A percentile compares a stretch with the other conserved stretches of the same genome.
These are phyloP conservation scores for Marchantia paleacea DNA, from an alignment of 225 moss, liverwort and hornwort genomes.

Conservation along the genomic window DNA sequence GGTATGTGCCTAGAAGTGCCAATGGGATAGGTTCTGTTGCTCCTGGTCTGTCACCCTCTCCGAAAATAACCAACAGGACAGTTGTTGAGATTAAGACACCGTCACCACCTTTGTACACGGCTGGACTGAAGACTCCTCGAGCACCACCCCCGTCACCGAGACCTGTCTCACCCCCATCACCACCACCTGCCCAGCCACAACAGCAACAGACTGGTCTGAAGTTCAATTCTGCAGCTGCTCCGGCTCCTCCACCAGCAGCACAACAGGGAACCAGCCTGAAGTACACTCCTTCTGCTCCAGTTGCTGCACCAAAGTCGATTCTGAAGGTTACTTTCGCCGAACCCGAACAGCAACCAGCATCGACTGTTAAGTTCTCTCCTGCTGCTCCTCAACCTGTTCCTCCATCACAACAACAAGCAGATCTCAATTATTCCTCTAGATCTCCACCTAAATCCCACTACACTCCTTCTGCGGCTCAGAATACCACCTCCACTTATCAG, in stretches of 20 bases:
- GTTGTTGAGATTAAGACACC: not conserved
- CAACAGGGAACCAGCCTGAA: too few relatives aligned
- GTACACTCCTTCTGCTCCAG: not conserved
- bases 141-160: conserved; percentile 1
- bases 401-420: not conserved
- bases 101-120: conserved; percentile 13
- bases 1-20: not conserved
- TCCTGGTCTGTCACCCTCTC: conserved; percentile 5
- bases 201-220: conserved; percentile 1
- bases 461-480: not conserved
- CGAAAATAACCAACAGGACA: not conserved
- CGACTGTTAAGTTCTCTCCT: not conserved
- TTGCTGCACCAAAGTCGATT: not conserved
- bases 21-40: conserved; percentile 2
- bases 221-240: not conserved
- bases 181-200: not conserved
- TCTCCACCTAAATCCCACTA: not conserved
- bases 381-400: conserved; percentile 7
- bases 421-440: not conserved
- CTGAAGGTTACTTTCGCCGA: conserved; percentile 11
- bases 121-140: conserved; percentile 12
- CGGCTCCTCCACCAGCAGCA: not conserved
- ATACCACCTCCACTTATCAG: not conserved
- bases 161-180: not conserved
- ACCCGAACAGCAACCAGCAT: not conserved